Conservation (phyloP, 2,329 filamentous ascomycete genomes). For the Amesomyces nigricolor region DNA sequence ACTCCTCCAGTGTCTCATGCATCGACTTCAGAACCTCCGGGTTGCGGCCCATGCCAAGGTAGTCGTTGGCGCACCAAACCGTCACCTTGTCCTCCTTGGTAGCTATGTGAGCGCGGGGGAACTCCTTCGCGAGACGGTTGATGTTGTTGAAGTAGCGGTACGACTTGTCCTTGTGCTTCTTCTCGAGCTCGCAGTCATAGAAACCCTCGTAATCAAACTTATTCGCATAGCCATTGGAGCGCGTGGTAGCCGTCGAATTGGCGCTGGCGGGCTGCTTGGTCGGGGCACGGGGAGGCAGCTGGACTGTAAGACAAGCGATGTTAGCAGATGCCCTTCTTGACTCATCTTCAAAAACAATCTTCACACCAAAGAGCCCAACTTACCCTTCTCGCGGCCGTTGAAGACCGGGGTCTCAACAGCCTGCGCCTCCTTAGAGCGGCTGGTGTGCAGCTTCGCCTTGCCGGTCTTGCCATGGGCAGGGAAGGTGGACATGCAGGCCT, state of each 20-base stretch:
- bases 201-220: conserved; percentile 90
- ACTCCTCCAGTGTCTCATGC: conserved; percentile 91
- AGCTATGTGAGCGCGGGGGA: conserved; percentile 88
- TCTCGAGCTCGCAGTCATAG: conserved; percentile 83
- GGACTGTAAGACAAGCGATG: conserved; percentile 26
- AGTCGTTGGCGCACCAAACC: conserved; percentile 99
- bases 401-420: conserved; percentile 58
- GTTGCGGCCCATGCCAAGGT: conserved; percentile 96
- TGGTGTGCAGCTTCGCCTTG: conserved; percentile 78
- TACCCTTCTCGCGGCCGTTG: conserved; percentile 45
- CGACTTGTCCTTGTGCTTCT: conserved; percentile 99
- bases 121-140: conserved; percentile 94
- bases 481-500: conserved; percentile 47
- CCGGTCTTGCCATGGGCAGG: conserved; percentile 47
- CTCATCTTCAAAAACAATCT: neutral
- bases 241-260: conserved; percentile 28
- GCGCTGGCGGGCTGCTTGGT: conserved; percentile 19
- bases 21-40: conserved; percentile 79
- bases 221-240: conserved; percentile 34
- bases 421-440: conserved; percentile 68
- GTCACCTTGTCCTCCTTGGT: conserved; percentile 79
- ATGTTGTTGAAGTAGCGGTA: conserved; percentile 99
- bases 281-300: conserved; percentile 32
- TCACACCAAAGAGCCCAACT: conserved; percentile 21
- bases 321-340: conserved; percentile 7